Conservation (phyloP, 257 asterid genomes). For the Penstemon barbatus region DNA sequence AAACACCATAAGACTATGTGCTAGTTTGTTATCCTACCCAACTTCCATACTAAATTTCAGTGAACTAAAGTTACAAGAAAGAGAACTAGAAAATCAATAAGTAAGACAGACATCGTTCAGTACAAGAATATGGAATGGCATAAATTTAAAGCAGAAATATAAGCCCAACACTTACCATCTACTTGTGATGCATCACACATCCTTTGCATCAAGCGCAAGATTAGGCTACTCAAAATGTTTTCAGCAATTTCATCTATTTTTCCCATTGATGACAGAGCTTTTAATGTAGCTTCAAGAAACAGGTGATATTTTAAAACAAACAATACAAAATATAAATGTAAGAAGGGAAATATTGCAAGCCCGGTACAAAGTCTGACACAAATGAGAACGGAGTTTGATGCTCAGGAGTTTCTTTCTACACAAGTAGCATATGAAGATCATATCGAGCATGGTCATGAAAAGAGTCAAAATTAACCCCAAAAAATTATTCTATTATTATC, state of each 20-base stretch:
- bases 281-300: constrained; percentile 59
- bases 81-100: not conserved
- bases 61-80: not conserved
- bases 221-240: constrained; percentile 69
- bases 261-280: constrained; percentile 43
- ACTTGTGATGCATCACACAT: constrained; percentile 57
- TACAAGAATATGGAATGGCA: constrained; percentile 13
- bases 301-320: constrained; percentile 20
- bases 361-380: not conserved
- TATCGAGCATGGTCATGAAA: constrained; percentile 18
- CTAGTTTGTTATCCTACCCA: not conserved
- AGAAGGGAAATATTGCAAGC: constrained; percentile 12
- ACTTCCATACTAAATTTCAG: not conserved
- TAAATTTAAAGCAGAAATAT: constrained; percentile 11
- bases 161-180: constrained; percentile 55
- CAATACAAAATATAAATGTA: constrained; percentile 8
- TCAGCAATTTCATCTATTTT: constrained; percentile 49
- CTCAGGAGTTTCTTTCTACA: constrained; percentile 16
- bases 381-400: constrained; percentile 11
- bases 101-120: not conserved
- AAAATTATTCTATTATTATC: not conserved
- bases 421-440: constrained; percentile 11
- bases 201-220: constrained; percentile 63
- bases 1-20: constrained; percentile 11
- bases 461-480: constrained; percentile 8